These are phyloP conservation scores for Penicillium cataractarum DNA, from an alignment of 495 filamentous ascomycete genomes.

Conservation along the genomic window DNA sequence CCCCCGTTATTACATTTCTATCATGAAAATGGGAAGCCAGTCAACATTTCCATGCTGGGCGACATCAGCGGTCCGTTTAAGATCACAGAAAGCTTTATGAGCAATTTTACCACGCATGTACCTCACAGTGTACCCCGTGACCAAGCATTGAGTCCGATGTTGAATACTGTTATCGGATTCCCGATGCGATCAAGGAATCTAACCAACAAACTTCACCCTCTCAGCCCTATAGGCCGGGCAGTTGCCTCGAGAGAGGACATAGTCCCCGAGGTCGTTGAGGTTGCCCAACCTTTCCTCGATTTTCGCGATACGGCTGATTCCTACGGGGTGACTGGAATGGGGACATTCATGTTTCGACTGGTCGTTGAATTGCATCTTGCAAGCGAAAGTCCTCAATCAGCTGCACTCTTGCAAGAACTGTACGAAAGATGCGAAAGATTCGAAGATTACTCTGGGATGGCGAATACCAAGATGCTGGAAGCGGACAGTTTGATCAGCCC, in stretches of 20 bases:
- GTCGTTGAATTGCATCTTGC: constrained; percentile 25
- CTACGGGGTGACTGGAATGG: constrained; percentile 9
- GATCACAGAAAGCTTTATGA: constrained; percentile 15
- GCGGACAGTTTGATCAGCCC: constrained; percentile 26
- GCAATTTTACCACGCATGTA: constrained; percentile 11
- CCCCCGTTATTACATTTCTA: constrained; percentile 28
- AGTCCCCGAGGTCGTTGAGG: background rate
- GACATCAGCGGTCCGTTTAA: constrained; percentile 20
- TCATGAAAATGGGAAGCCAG: constrained; percentile 23
- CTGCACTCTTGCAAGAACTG: constrained; percentile 12
- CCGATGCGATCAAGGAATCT: constrained; percentile 4
- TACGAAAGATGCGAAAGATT: constrained; percentile 19
- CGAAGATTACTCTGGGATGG: constrained; percentile 26
- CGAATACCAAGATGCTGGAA: constrained; percentile 27
- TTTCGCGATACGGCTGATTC: constrained; percentile 21
- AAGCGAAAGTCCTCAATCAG: constrained; percentile 16
- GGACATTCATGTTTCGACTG: constrained; percentile 19
- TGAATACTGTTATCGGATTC: constrained; percentile 3
- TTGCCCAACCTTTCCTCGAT: background rate
- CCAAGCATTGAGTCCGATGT: constrained; percentile 8
- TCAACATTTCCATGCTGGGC: constrained; percentile 15
- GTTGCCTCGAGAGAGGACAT: background rate
- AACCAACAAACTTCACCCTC: constrained; percentile 12
- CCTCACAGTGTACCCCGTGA: constrained; percentile 10
- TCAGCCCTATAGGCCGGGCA: background rate